Conservation (phyloP, 1,284 basidiomycete genomes). For the Cutaneotrichosporon sp. region DNA sequence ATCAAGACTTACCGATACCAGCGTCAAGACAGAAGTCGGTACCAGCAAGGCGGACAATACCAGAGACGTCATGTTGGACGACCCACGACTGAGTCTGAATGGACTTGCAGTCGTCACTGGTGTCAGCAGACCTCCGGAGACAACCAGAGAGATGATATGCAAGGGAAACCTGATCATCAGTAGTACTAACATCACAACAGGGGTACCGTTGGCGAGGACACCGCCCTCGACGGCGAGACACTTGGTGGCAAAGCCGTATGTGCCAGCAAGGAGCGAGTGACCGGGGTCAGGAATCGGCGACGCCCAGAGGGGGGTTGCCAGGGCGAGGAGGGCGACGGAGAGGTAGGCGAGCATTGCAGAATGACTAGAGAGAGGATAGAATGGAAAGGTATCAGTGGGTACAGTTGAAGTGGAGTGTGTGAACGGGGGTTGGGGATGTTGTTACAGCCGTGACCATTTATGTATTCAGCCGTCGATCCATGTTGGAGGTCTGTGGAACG, state of each 20-base stretch:
- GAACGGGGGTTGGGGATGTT: no score
- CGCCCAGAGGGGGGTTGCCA: slow-evolving; percentile 6
- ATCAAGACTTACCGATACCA: slow-evolving; percentile 7
- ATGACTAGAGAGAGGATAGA: no score
- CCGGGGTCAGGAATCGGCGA: slow-evolving; percentile 15
- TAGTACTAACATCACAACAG: slow-evolving; percentile 14
- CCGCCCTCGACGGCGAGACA: slow-evolving; percentile 27
- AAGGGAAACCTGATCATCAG: no score
- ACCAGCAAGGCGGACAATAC: slow-evolving; percentile 25
- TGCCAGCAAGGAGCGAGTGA: slow-evolving; percentile 29
- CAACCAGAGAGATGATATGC: no score
- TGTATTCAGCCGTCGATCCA: no score
- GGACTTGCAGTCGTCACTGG: slow-evolving; percentile 29
- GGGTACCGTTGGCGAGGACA: slow-evolving; percentile 18
- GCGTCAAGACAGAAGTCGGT: slow-evolving; percentile 36
- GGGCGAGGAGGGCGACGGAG: slow-evolving; percentile 3
- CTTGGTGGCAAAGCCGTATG: slow-evolving; percentile 23
- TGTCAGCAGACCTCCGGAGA: background rate
- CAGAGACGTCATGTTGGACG: slow-evolving; percentile 16
- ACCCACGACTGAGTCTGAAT: slow-evolving; percentile 30
- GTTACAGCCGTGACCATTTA: no score
- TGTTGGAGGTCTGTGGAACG: no score
- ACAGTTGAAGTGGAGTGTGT: no score
- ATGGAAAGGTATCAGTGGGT: background rate
- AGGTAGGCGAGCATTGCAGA: slow-evolving; percentile 9